Conservation (phyloP, 805 yeast species). For the Wickerhamomyces bovis region DNA sequence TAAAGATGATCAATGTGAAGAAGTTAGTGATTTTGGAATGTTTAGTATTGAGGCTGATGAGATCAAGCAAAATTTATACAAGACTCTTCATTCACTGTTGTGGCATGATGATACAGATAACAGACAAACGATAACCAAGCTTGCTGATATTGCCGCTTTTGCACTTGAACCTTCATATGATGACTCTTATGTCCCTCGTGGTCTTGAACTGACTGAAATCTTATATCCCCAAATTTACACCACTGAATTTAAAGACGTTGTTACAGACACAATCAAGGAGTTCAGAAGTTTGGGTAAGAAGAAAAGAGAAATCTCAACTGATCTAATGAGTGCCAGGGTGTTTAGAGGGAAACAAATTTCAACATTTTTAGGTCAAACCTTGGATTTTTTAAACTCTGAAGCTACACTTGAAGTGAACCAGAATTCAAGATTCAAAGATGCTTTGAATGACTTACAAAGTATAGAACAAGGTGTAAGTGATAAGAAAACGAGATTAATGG, state of each 20-base stretch:
- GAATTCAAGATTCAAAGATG: conserved; percentile 5
- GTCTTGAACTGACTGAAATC: conserved; percentile 24
- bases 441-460: conserved; percentile 18
- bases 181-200: conserved; percentile 11
- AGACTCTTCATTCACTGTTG: conserved; percentile 27
- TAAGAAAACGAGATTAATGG: conserved; percentile 5
- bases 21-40: conserved; percentile 17
- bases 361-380: conserved; percentile 20
- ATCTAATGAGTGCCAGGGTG: conserved; percentile 22
- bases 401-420: neutral
- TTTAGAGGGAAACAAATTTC: conserved; percentile 29
- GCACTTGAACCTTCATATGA: conserved; percentile 20
- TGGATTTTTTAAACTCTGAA: conserved; percentile 19
- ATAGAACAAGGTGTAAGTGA: conserved; percentile 11
- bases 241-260: conserved; percentile 16
- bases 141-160: conserved; percentile 32
- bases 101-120: conserved; percentile 27
- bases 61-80: conserved; percentile 25
- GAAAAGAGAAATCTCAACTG: conserved; percentile 13
- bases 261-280: conserved; percentile 5
- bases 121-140: conserved; percentile 14
- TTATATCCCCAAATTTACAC: conserved; percentile 38
- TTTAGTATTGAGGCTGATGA: conserved; percentile 31
- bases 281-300: conserved; percentile 5
- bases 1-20: conserved; percentile 1